A percentile compares a stretch with the other conserved stretches of the same genome.
These are phyloP conservation scores for Coemansia sp. DNA, from an alignment of 192 early-diverging fungal species.

Conservation along the genomic window DNA sequence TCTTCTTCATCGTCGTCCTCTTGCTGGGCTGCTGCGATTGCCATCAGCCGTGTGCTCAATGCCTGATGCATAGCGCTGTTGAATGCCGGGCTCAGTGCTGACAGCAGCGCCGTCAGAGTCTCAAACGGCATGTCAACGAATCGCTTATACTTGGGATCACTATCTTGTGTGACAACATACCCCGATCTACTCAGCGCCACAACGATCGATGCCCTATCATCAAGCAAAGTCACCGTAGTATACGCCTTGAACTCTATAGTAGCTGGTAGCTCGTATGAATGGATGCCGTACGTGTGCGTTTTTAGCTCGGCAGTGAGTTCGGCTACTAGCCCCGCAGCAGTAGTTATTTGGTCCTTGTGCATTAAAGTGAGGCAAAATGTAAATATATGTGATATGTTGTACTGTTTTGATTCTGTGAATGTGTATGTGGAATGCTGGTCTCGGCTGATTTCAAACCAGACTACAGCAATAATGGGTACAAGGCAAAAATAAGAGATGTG, in stretches of 20 bases:
- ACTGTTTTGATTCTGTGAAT: not conserved
- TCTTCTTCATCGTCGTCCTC: not conserved
- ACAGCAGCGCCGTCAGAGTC: slow-evolving; percentile 32
- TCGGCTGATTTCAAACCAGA: not conserved
- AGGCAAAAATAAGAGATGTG: not conserved
- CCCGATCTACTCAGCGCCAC: slow-evolving; percentile 18
- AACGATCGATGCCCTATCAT: not conserved
- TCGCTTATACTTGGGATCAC: not conserved
- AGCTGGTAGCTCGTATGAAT: slow-evolving; percentile 6
- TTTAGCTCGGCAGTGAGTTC: slow-evolving; percentile 30
- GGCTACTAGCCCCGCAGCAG: slow-evolving; percentile 13
- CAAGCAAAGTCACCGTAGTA: slow-evolving; percentile 13
- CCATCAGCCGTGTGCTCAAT: slow-evolving; percentile 21
- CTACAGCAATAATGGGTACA: not conserved
- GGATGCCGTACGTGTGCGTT: slow-evolving; percentile 32
- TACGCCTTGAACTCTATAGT: not conserved
- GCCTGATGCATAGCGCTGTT: slow-evolving; percentile 27
- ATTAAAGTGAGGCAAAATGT: not conserved
- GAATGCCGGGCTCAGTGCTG: slow-evolving; percentile 27
- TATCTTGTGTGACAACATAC: slow-evolving; percentile 10
- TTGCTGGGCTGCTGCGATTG: slow-evolving; percentile 1
- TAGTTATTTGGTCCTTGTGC: not conserved
- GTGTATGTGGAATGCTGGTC: not conserved
- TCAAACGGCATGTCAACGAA: slow-evolving; percentile 15
- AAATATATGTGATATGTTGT: not conserved